Conservation (phyloP, 257 asterid species). For the Jaltomata sinuosa region DNA sequence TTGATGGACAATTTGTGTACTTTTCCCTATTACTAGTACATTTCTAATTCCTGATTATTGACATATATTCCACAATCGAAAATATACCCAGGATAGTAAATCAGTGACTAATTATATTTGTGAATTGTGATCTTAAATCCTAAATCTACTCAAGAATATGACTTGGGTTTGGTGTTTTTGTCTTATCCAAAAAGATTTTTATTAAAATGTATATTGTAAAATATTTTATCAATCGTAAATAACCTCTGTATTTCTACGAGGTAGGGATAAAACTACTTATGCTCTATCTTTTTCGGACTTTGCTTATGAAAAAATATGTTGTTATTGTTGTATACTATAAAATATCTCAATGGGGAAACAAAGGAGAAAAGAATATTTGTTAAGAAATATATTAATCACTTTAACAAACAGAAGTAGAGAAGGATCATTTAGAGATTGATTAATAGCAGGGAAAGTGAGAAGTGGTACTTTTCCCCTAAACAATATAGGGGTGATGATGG, state of each 20-base stretch:
- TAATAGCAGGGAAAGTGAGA: neutral
- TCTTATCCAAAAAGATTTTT: neutral
- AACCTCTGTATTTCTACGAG: too few species aligned
- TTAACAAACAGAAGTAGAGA: neutral
- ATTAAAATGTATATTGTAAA: too few species aligned
- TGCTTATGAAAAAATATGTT: too few species aligned
- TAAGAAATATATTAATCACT: neutral
- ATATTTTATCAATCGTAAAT: too few species aligned
- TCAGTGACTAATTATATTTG: too few species aligned
- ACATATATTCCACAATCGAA: too few species aligned
- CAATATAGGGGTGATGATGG: conserved; percentile 4
- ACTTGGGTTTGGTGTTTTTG: neutral
- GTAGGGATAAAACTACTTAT: too few species aligned
- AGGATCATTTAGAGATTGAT: neutral
- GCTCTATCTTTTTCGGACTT: too few species aligned
- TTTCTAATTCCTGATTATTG: too few species aligned
- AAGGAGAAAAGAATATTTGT: neutral
- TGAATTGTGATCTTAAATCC: neutral
- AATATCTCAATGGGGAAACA: neutral
- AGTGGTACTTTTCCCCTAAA: neutral
- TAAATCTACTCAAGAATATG: neutral
- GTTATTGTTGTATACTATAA: neutral
- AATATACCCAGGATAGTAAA: neutral
- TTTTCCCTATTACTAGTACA: too few species aligned
- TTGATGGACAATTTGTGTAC: too few species aligned